These are phyloP conservation scores for Lipomyces spencermartinsiae DNA, from an alignment of 805 yeast genomes.

Conservation along the genomic window DNA sequence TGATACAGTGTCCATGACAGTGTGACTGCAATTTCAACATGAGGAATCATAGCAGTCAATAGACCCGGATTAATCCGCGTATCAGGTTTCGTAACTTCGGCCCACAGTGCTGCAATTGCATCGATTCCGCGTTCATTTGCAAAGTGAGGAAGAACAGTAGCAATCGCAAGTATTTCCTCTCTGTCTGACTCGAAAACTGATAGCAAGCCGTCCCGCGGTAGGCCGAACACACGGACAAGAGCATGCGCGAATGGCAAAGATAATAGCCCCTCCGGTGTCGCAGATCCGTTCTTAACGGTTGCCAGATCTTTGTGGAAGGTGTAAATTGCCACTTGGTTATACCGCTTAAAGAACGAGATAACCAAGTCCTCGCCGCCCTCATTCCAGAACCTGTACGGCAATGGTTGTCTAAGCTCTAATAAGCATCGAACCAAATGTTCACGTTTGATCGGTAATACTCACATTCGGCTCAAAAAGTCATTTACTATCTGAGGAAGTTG, in stretches of 20 bases:
- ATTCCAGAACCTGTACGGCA: conserved; percentile 19
- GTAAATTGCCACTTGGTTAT: conserved; percentile 6
- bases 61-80: conserved; percentile 1
- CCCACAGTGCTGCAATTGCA: conserved; percentile 10
- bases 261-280: background rate
- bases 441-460: background rate
- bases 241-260: background rate
- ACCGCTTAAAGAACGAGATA: conserved; percentile 8
- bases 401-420: conserved; percentile 12
- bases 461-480: conserved; percentile 21
- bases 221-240: background rate
- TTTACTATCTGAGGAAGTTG: conserved; percentile 19
- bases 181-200: background rate
- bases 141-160: conserved; percentile 6
- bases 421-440: background rate
- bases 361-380: conserved; percentile 18
- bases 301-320: conserved; percentile 8
- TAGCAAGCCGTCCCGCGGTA: background rate
- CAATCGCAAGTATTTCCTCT: conserved; percentile 7
- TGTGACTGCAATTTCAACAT: conserved; percentile 11
- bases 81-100: conserved; percentile 1
- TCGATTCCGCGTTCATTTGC: conserved; percentile 9
- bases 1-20: conserved; percentile 1
- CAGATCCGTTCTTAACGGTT: background rate
- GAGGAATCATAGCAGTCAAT: conserved; percentile 12